Percentiles rank a stretch among this genome's conserved stretches.
These are phyloP conservation scores for Coemansia sp. DNA, from an alignment of 192 early-diverging fungal species.

Conservation along the genomic window DNA sequence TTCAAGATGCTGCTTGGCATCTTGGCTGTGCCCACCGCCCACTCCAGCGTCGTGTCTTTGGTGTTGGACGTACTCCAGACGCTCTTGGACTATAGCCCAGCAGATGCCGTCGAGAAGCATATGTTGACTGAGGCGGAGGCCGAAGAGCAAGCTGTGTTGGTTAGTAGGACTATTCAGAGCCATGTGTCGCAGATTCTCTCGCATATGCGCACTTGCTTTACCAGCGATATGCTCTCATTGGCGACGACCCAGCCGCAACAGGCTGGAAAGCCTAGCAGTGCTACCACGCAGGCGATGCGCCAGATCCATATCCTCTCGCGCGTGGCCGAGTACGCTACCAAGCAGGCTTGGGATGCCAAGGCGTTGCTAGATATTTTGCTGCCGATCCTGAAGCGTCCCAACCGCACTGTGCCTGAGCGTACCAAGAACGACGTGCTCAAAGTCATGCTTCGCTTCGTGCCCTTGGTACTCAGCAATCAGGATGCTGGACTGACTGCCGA, in stretches of 20 bases:
- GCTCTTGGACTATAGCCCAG: slow-evolving; percentile 56
- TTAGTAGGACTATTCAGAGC: slow-evolving; percentile 14
- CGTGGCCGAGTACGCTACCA: slow-evolving; percentile 69
- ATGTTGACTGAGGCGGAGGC: slow-evolving; percentile 26
- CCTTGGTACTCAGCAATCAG: slow-evolving; percentile 57
- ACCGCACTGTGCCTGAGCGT: slow-evolving; percentile 69
- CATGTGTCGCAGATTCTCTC: slow-evolving; percentile 42
- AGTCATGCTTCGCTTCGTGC: slow-evolving; percentile 78
- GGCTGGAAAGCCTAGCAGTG: slow-evolving; percentile 38
- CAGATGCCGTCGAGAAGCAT: slow-evolving; percentile 49
- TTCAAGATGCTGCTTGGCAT: slow-evolving; percentile 71
- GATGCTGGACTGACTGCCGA: not conserved
- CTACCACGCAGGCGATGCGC: slow-evolving; percentile 61
- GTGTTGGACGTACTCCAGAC: slow-evolving; percentile 76
- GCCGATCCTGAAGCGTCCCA: slow-evolving; percentile 75
- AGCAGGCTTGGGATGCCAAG: slow-evolving; percentile 62
- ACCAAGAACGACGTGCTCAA: slow-evolving; percentile 82
- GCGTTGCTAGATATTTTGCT: slow-evolving; percentile 76
- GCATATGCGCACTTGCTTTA: slow-evolving; percentile 50
- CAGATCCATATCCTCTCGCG: slow-evolving; percentile 80
- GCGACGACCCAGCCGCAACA: not conserved
- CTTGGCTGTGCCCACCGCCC: slow-evolving; percentile 78
- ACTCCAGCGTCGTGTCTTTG: slow-evolving; percentile 64
- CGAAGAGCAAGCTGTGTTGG: slow-evolving; percentile 17
- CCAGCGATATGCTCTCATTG: slow-evolving; percentile 1